Percentiles rank a stretch among this genome's conserved stretches.
Conservation (phyloP, 768 basidiomycete genomes). For the Coprinellus micaceus region DNA sequence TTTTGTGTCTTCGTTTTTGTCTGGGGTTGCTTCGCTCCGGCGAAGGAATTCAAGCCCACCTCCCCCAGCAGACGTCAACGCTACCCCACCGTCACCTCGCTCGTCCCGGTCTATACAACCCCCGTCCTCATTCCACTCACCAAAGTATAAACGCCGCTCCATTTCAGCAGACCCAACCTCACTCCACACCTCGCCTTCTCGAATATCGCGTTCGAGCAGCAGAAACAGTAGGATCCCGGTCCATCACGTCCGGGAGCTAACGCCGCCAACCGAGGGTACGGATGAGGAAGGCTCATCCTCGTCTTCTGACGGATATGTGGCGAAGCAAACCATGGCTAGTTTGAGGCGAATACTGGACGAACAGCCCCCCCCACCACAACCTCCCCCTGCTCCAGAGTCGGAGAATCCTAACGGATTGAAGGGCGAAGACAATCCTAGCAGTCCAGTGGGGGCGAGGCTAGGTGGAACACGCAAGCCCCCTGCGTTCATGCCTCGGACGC, state of each 20-base stretch:
- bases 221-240: neutral
- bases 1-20: constrained; percentile 23
- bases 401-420: neutral
- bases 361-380: constrained; percentile 32
- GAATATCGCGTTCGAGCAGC: neutral
- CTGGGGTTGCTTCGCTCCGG: constrained; percentile 1
- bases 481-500: constrained; percentile 45
- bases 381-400: constrained; percentile 5
- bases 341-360: constrained; percentile 69
- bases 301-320: constrained; percentile 50
- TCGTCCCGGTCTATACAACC: neutral
- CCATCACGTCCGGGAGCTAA: constrained; percentile 39
- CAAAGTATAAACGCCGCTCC: neutral
- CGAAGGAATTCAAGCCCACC: constrained; percentile 13
- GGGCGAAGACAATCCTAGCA: no score
- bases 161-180: neutral
- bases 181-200: neutral
- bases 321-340: constrained; percentile 61
- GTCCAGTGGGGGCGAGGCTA: no score
- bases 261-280: constrained; percentile 35
- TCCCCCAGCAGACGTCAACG: neutral
- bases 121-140: neutral
- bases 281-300: constrained; percentile 50
- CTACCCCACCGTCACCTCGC: constrained; percentile 2
- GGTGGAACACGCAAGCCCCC: constrained; percentile 18